phyloP scores from a whole-genome alignment of 768 basidiomycete genomes.

The Kwoniella pini region DNA sequence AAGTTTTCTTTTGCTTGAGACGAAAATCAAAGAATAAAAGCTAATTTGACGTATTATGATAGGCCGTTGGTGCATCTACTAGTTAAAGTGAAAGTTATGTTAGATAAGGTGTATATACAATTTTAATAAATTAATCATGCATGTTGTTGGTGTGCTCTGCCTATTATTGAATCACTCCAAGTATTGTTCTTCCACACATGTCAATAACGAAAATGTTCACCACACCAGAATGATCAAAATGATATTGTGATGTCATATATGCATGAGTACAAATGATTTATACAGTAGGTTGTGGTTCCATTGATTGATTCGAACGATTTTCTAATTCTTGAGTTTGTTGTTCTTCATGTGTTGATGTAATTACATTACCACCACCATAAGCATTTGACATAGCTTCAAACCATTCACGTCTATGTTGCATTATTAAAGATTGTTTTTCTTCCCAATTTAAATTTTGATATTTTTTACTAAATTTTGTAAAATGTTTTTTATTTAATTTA shows the following conservation, averaged over 20 bases:
- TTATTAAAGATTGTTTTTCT: slow-evolving; percentile 41
- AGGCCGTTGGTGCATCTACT: slow-evolving; percentile 54
- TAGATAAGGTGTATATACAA: background rate
- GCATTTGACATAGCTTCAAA: slow-evolving; percentile 34
- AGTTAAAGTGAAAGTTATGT: slow-evolving; percentile 30
- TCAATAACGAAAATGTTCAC: too few species aligned
- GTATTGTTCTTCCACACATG: too few species aligned
- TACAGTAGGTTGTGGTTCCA: too few species aligned
- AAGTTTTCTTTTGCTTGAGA: slow-evolving; percentile 17
- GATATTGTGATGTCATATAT: too few species aligned
- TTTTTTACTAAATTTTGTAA: slow-evolving; percentile 31
- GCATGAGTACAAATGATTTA: too few species aligned
- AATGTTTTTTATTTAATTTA: slow-evolving; percentile 18
- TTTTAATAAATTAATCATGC: background rate
- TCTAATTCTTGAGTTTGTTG: slow-evolving; percentile 19
- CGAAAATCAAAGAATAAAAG: background rate
- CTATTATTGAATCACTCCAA: too few species aligned
- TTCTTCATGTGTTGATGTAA: slow-evolving; percentile 13
- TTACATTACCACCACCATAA: slow-evolving; percentile 17
- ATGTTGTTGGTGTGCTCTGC: background rate
- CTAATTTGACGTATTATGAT: background rate
- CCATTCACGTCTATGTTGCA: slow-evolving; percentile 47
- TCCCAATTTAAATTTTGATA: slow-evolving; percentile 30
- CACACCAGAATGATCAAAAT: too few species aligned
- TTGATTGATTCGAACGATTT: background rate